A percentile compares a stretch with the other conserved stretches of the same genome.
phyloP scores from a whole-genome alignment of 179 eudicot species.

The Pouteria campechiana region DNA sequence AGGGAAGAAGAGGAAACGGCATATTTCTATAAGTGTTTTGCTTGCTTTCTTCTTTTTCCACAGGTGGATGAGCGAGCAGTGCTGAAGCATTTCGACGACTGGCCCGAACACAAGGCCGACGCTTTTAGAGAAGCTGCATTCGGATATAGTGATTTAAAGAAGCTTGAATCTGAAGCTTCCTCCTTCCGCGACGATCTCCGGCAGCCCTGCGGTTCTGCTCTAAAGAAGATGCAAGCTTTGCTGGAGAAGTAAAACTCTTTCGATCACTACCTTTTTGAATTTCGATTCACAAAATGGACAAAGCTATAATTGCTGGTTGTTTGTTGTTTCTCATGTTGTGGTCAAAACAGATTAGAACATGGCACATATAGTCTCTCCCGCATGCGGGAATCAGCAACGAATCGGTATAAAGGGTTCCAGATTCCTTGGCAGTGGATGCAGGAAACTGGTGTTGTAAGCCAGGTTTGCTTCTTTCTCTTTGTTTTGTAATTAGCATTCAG shows the following conservation, averaged over 20 bases:
- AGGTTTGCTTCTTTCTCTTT: constrained; percentile 16
- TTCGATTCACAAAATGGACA: neutral
- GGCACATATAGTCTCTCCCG: constrained; percentile 77
- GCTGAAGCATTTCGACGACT: constrained; percentile 73
- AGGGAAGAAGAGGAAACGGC: no score
- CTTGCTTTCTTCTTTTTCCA: neutral
- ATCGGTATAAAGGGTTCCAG: constrained; percentile 52
- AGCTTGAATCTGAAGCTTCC: constrained; percentile 73
- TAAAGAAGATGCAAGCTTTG: constrained; percentile 90
- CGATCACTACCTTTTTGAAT: neutral
- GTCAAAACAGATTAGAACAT: constrained; percentile 66
- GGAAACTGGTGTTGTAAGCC: constrained; percentile 69
- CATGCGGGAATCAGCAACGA: constrained; percentile 68
- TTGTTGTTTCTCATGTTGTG: neutral
- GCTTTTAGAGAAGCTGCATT: constrained; percentile 96
- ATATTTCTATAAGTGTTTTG: no score
- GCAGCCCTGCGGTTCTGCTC: constrained; percentile 58
- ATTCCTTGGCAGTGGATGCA: constrained; percentile 95
- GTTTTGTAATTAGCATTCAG: neutral
- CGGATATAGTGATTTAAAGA: constrained; percentile 84
- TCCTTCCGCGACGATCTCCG: constrained; percentile 54
- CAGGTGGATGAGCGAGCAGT: constrained; percentile 98
- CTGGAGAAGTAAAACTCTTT: constrained; percentile 61
- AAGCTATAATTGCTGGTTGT: neutral
- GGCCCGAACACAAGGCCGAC: constrained; percentile 98